Conservation (phyloP, 768 basidiomycete species). For the Termitomyces sp. region DNA sequence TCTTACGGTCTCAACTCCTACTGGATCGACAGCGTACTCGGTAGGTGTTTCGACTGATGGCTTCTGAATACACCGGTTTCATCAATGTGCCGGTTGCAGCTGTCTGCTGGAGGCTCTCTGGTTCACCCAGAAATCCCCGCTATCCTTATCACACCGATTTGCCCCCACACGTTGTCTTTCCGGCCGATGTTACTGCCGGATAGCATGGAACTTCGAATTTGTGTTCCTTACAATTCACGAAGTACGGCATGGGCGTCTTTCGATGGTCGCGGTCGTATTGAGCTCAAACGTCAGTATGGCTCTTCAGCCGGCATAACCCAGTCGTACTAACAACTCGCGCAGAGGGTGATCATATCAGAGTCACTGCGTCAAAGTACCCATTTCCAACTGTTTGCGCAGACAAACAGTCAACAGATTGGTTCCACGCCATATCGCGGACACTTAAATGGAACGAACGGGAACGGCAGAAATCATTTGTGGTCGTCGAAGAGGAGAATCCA, state of each 20-base stretch:
- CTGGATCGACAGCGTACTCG: constrained; percentile 98
- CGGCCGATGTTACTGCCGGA: constrained; percentile 98
- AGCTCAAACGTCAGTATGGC: constrained; percentile 80
- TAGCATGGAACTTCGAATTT: constrained; percentile 96
- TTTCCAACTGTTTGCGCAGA: constrained; percentile 99
- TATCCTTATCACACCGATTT: constrained; percentile 94
- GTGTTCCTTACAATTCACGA: constrained; percentile 97
- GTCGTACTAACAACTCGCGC: constrained; percentile 11
- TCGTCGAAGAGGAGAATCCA: constrained; percentile 91
- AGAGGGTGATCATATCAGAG: constrained; percentile 99
- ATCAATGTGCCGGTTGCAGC: constrained; percentile 26
- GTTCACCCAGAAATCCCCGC: constrained; percentile 98
- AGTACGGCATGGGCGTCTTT: constrained; percentile 99
- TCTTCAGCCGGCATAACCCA: background rate
- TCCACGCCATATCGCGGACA: constrained; percentile 93
- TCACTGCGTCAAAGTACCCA: constrained; percentile 94
- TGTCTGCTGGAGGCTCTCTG: constrained; percentile 96
- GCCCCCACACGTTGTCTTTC: constrained; percentile 97
- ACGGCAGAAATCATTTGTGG: constrained; percentile 97
- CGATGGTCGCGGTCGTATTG: constrained; percentile 94
- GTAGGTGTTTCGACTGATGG: constrained; percentile 37
- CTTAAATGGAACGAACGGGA: constrained; percentile 99
- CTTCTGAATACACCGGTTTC: constrained; percentile 2
- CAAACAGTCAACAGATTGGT: constrained; percentile 98
- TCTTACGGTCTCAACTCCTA: constrained; percentile 92